A percentile compares a stretch with the other conserved stretches of the same genome.
phyloP scores from a whole-genome alignment of 208 protist genomes.

The Tritrichomonas musculus region DNA sequence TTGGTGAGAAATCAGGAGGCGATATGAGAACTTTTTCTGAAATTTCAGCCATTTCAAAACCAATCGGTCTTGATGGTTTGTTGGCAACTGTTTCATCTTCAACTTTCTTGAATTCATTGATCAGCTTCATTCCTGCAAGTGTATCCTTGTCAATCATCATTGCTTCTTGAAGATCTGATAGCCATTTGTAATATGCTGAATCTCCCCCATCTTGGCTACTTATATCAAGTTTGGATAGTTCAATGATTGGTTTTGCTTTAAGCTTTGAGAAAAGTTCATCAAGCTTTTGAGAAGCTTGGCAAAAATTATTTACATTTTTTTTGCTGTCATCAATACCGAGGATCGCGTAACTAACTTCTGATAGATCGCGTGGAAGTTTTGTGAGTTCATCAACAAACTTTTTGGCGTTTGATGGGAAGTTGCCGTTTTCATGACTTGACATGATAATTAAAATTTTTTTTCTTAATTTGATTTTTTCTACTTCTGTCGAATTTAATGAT shows the following conservation, averaged over 20 bases:
- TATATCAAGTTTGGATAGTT: not conserved
- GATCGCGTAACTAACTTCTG: not conserved
- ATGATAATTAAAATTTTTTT: not conserved
- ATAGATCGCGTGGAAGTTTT: not conserved
- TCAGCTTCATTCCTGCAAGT: not conserved
- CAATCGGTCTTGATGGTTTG: not conserved
- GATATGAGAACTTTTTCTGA: not conserved
- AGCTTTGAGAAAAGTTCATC: not conserved
- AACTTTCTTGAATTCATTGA: not conserved
- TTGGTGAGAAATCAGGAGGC: not conserved
- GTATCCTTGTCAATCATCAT: not conserved
- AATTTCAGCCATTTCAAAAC: not conserved
- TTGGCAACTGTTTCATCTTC: not conserved
- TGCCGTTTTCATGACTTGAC: not conserved
- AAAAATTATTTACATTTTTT: not conserved
- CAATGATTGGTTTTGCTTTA: not conserved
- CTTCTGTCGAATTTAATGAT: not conserved
- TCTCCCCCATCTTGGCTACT: not conserved
- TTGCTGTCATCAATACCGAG: not conserved
- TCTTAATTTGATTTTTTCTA: not conserved
- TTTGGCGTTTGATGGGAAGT: not conserved
- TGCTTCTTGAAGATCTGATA: not conserved
- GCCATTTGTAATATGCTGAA: not conserved
- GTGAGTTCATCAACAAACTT: not conserved
- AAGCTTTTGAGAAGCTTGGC: not conserved